Evolutionary conservation across 108 stramenopile species (phyloP).

Genomic region (Conticribra weissflogii): DNA sequence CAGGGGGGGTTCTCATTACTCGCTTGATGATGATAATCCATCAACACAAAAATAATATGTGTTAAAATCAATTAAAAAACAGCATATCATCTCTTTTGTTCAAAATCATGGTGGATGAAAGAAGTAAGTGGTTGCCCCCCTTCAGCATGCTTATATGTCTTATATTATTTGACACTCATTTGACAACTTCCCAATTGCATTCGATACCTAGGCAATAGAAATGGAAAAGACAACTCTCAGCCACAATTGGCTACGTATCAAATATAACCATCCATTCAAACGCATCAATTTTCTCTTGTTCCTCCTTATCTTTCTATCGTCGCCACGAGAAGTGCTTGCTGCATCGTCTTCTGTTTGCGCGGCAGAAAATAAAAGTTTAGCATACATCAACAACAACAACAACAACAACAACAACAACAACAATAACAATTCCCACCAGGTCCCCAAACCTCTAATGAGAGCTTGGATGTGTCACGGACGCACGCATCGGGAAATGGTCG

Average conservation of each 20-base stretch:
- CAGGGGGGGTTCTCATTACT: no score
- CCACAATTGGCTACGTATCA: neutral
- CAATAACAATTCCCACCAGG: constrained; percentile 17
- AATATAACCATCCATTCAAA: neutral
- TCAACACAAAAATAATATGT: no score
- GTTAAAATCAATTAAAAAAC: no score
- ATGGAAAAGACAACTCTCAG: neutral
- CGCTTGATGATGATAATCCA: no score
- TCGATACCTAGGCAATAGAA: no score
- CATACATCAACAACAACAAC: neutral
- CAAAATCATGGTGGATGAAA: no score
- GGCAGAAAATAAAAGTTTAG: no score
- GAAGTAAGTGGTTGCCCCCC: no score
- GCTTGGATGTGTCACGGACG: constrained; percentile 84
- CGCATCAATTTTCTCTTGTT: neutral
- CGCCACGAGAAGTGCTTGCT: neutral
- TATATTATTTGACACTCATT: no score
- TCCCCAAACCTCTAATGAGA: constrained; percentile 45
- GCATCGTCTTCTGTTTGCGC: no score
- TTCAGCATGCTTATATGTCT: no score
- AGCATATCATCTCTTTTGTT: no score
- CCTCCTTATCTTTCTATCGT: neutral
- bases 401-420: neutral
- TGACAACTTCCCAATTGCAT: neutral
- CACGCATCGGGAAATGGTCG: constrained; percentile 76